Conservation (phyloP, 176 grass and related monocot species). For the Zea luxurians region DNA sequence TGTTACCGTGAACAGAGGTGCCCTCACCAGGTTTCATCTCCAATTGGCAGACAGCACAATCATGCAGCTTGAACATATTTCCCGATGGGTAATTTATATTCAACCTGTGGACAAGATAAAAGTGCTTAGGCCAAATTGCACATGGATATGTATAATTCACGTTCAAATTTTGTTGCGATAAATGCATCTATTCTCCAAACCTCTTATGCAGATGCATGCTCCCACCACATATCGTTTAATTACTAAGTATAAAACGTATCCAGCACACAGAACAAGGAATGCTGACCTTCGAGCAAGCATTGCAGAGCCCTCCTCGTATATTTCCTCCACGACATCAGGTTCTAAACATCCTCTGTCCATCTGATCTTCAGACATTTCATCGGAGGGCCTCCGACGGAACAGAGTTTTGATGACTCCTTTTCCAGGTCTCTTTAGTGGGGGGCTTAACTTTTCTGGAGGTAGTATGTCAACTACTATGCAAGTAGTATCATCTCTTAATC, state of each 20-base stretch:
- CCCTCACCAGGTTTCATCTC: constrained; percentile 92
- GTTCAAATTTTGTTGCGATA: neutral
- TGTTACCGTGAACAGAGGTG: constrained; percentile 62
- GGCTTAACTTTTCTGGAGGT: constrained; percentile 76
- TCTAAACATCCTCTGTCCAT: constrained; percentile 70
- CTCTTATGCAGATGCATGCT: constrained; percentile 10
- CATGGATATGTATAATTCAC: constrained; percentile 14
- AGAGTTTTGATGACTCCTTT: constrained; percentile 78
- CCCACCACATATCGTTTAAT: constrained; percentile 22
- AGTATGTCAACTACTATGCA: constrained; percentile 94
- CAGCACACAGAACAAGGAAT: constrained; percentile 8
- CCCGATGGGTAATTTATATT: constrained; percentile 53
- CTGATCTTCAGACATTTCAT: constrained; percentile 65
- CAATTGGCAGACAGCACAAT: constrained; percentile 87
- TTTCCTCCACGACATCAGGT: constrained; percentile 79
- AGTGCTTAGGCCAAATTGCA: constrained; percentile 33
- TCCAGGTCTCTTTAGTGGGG: constrained; percentile 69
- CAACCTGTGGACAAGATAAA: constrained; percentile 52
- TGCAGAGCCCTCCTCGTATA: constrained; percentile 73
- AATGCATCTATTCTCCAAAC: neutral
- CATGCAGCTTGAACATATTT: constrained; percentile 75
- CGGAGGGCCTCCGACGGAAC: constrained; percentile 66
- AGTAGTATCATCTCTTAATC: constrained; percentile 85
- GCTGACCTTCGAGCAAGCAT: constrained; percentile 64
- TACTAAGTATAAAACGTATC: constrained; percentile 4